Conservation (phyloP, 163 green algal species). For the Volvox carteri region DNA sequence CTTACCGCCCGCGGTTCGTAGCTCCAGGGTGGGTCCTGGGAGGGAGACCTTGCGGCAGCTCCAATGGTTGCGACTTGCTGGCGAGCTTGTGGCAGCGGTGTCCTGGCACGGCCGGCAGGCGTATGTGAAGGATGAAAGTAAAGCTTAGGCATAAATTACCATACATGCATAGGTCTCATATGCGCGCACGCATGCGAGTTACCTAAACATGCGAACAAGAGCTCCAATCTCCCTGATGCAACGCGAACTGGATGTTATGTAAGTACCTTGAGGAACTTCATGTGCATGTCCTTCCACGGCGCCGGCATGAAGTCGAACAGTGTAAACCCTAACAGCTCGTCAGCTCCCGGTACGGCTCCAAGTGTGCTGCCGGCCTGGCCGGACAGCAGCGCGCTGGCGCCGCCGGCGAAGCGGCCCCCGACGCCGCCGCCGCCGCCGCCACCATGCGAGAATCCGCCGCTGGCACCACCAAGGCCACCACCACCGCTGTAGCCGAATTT, state of each 20-base stretch:
- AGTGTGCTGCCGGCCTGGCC: neutral
- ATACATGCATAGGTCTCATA: too few species aligned
- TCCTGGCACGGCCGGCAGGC: too few species aligned
- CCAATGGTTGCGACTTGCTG: neutral
- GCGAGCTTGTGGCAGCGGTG: neutral
- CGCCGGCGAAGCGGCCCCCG: neutral
- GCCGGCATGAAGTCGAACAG: constrained; percentile 42
- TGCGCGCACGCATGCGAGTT: too few species aligned
- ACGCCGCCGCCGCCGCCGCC: neutral
- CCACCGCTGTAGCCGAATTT: neutral
- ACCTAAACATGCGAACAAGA: too few species aligned
- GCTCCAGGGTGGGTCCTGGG: constrained; percentile 27
- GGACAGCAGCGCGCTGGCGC: neutral
- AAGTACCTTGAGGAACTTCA: constrained; percentile 34
- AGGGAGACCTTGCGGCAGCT: constrained; percentile 24
- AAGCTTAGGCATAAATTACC: too few species aligned
- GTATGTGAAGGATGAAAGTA: too few species aligned
- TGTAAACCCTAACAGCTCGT: constrained; percentile 12
- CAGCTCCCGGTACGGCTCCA: neutral
- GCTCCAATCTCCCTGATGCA: too few species aligned
- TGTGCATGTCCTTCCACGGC: constrained; percentile 37
- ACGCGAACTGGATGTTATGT: too few species aligned
- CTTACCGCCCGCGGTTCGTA: neutral
- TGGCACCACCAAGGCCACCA: neutral
- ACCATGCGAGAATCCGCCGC: neutral